phyloP scores from a whole-genome alignment of 441 rosid genomes.

The Euphorbia corollata region DNA sequence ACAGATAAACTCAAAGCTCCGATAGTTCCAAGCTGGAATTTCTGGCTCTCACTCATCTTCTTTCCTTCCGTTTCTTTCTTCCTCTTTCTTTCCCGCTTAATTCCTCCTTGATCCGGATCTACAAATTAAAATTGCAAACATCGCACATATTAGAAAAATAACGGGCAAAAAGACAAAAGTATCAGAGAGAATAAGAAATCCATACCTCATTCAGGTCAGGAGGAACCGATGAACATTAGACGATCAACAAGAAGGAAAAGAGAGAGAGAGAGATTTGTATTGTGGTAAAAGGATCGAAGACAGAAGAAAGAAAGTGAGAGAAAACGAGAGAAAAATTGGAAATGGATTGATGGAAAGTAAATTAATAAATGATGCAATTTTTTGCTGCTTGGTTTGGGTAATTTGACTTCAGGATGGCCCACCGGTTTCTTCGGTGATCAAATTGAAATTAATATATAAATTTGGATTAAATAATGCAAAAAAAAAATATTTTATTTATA shows the following conservation, averaged over 20 bases:
- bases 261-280: background rate
- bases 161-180: background rate
- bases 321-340: slow-evolving; percentile 3
- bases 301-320: slow-evolving; percentile 1
- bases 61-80: background rate
- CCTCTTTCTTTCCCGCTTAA: slow-evolving; percentile 18
- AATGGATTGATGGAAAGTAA: slow-evolving; percentile 1
- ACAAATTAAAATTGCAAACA: background rate
- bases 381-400: background rate
- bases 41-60: slow-evolving; percentile 76
- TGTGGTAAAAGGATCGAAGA: background rate
- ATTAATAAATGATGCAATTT: background rate
- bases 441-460: background rate
- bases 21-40: slow-evolving; percentile 84
- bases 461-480: background rate
- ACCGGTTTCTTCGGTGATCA: background rate
- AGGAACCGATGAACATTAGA: background rate
- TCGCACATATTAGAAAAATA: background rate
- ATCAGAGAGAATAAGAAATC: background rate
- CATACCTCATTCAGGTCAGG: slow-evolving; percentile 9
- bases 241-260: background rate
- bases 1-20: slow-evolving; percentile 92
- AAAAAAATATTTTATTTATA: background rate
- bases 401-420: slow-evolving; percentile 11
- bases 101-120: slow-evolving; percentile 12